These are phyloP conservation scores for Monosporozyma servazzii DNA, from an alignment of 805 yeast genomes.

Conservation along the genomic window DNA sequence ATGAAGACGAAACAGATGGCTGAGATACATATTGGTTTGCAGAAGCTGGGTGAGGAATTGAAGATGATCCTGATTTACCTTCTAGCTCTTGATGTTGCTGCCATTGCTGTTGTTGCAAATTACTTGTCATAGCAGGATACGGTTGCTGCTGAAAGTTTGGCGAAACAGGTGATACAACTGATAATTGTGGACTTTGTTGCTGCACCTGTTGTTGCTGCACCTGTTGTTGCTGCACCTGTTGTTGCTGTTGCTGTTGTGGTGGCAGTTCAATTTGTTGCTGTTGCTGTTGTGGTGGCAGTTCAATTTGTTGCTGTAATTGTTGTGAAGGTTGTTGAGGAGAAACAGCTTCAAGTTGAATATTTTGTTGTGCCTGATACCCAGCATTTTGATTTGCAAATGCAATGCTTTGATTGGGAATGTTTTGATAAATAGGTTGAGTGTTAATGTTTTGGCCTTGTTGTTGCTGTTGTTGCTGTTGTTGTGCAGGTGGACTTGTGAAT, in stretches of 20 bases:
- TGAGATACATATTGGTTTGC: not conserved
- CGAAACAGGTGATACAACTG: not conserved
- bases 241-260: not conserved
- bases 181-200: not conserved
- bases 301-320: not conserved
- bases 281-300: not conserved
- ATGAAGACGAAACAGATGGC: not conserved
- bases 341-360: not conserved
- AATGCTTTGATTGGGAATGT: not conserved
- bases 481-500: not conserved
- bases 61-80: not conserved
- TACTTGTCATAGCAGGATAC: not conserved
- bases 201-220: not conserved
- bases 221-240: not conserved
- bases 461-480: constrained; percentile 3
- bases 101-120: not conserved
- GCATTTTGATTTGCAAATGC: not conserved
- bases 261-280: not conserved
- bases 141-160: constrained; percentile 1
- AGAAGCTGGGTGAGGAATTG: not conserved
- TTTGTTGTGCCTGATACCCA: not conserved
- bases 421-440: not conserved
- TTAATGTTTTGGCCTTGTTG: not conserved
- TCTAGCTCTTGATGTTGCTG: not conserved
- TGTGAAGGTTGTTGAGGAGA: not conserved